These are phyloP conservation scores for Botrytis porri DNA, from an alignment of 2,329 filamentous ascomycete genomes.

Conservation along the genomic window DNA sequence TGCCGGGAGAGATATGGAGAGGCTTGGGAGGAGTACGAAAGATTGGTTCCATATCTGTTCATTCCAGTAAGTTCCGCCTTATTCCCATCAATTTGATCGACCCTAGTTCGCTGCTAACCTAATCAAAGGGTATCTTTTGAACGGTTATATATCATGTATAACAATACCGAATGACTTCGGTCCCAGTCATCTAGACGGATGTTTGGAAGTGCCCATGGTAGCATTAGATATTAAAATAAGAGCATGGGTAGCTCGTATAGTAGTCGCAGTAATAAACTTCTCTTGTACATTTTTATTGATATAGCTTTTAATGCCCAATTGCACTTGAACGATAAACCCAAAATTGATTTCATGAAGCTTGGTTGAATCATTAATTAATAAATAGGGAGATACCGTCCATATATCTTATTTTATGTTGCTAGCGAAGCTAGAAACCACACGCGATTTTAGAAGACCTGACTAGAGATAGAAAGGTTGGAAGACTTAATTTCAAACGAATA, in stretches of 20 bases:
- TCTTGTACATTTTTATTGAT: slow-evolving; percentile 14
- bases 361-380: background rate
- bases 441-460: background rate
- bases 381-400: background rate
- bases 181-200: background rate
- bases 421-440: background rate
- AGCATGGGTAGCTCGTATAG: background rate
- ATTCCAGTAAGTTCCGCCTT: slow-evolving; percentile 56
- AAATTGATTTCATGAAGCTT: background rate
- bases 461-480: background rate
- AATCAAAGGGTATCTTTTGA: slow-evolving; percentile 9
- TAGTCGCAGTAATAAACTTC: background rate
- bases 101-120: background rate
- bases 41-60: slow-evolving; percentile 77
- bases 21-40: slow-evolving; percentile 78
- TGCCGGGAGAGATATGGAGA: slow-evolving; percentile 79
- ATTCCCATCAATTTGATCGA: background rate
- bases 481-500: background rate
- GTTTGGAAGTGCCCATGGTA: background rate
- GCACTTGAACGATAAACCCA: background rate
- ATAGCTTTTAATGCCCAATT: slow-evolving; percentile 8
- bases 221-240: background rate
- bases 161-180: background rate
- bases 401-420: background rate
- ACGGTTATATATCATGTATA: background rate